These are phyloP conservation scores for Cytidiella melzeri DNA, from an alignment of 768 basidiomycete genomes.

Conservation along the genomic window DNA sequence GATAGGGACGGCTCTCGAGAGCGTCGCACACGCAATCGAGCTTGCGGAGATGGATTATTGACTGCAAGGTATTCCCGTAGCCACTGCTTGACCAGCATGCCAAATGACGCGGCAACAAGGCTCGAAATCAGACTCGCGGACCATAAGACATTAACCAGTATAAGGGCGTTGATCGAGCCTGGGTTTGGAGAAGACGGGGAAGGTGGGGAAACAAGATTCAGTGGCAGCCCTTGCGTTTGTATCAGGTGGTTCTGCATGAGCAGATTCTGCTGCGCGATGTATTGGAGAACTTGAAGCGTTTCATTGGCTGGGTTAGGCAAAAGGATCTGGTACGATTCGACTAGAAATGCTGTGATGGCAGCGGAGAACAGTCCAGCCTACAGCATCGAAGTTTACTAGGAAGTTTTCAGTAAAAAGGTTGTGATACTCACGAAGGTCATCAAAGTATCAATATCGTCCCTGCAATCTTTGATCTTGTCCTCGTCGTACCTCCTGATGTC, in stretches of 20 bases:
- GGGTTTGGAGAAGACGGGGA: neutral
- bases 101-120: slow-evolving; percentile 10
- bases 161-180: neutral
- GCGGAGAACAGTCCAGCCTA: slow-evolving; percentile 14
- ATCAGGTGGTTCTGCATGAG: neutral
- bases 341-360: slow-evolving; percentile 11
- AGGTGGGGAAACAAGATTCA: neutral
- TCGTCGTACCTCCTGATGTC: neutral
- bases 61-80: slow-evolving; percentile 3
- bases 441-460: slow-evolving; percentile 13
- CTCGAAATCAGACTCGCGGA: neutral
- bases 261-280: slow-evolving; percentile 6
- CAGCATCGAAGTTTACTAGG: neutral
- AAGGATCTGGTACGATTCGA: slow-evolving; percentile 11
- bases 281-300: neutral
- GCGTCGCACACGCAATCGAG: slow-evolving; percentile 4
- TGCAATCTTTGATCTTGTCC: neutral
- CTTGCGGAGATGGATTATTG: neutral
- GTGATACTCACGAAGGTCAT: slow-evolving; percentile 10
- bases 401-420: neutral
- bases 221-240: neutral
- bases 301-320: slow-evolving; percentile 1
- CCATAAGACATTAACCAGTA: slow-evolving; percentile 8
- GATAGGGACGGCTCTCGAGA: slow-evolving; percentile 2
- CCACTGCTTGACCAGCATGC: slow-evolving; percentile 11